Base-by-base conservation (phyloP, 1,284 basidiomycete species). In the Trichosporon ovoides region DNA sequence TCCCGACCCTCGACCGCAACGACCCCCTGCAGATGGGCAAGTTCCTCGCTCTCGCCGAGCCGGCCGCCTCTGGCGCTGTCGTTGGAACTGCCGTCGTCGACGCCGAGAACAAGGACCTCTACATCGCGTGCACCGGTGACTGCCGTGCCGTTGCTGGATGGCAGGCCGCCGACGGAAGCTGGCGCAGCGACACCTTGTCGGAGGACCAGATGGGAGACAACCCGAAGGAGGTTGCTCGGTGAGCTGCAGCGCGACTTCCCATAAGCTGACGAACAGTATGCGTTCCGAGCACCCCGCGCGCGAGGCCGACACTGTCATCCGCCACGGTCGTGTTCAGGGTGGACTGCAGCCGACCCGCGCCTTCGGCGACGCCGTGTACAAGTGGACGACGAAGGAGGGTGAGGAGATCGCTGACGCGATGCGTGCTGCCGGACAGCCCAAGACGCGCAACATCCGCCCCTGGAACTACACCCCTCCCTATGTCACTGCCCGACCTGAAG, bases 121-220 rank as follows among this genome's bases (percentile, higher is more conserved):
- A 94, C 68, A 85, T 97, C 37, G 95, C 96, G 2, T 87, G 87
- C 66, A 88, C 93, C 7, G 96, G 96, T 2, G 96, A 99, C 74
- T 89, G 89, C 68, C 85, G 96, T 46, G 96, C 96, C 11, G 91
- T 99, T 2, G 94, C 95, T 13, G 96, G 96, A 28, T 84, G 91
- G 59, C 95, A 91, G 87, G 86, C 67, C 1, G 54, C 58, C 0
- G 67, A 74, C 43, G 71, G 74, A 13, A 64, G 55, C 11, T 76
- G 74, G 74, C 83, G 86, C 55, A 88, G 93, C 19, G 93, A 97
- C 73, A 89, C 91, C 20, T 81, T 99, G 59, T 90, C 85, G 35
- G 89, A 96, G 71, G 96, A 98, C 73, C 94, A 98, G 80, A 98
- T 93, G 11, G 95, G 92, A 28, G 84, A 90, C 60, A 98, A 95